Percentiles rank a stretch among this genome's conserved stretches.
phyloP scores from a whole-genome alignment of 2,329 filamentous ascomycete species.

The Calonectria fujianensis region DNA sequence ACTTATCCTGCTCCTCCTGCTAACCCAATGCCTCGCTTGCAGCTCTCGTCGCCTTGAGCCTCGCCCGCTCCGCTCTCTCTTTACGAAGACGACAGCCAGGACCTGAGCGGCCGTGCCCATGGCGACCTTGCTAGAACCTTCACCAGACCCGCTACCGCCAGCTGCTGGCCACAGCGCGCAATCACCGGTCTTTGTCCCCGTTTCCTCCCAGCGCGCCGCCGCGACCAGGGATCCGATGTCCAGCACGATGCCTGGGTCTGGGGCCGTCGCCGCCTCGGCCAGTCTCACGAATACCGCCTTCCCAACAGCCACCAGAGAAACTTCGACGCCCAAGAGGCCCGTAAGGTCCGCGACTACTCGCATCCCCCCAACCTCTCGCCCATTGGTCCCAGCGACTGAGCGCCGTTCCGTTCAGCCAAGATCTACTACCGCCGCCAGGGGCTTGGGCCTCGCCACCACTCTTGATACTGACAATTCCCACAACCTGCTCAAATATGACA shows the following conservation, averaged over 20 bases:
- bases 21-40: slow-evolving; percentile 53
- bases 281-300: slow-evolving; percentile 16
- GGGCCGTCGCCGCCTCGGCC: slow-evolving; percentile 36
- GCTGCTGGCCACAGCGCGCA: slow-evolving; percentile 56
- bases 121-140: slow-evolving; percentile 54
- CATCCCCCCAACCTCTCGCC: slow-evolving; percentile 56
- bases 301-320: slow-evolving; percentile 36
- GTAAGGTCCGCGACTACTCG: slow-evolving; percentile 48
- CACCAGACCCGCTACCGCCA: slow-evolving; percentile 53
- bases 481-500: slow-evolving; percentile 66
- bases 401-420: slow-evolving; percentile 66
- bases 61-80: slow-evolving; percentile 51
- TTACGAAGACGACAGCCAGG: slow-evolving; percentile 41
- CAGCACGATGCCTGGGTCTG: slow-evolving; percentile 46
- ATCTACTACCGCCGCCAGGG: slow-evolving; percentile 53
- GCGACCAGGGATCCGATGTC: slow-evolving; percentile 53
- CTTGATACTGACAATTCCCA: slow-evolving; percentile 67
- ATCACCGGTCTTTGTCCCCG: slow-evolving; percentile 46
- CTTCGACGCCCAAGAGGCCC: slow-evolving; percentile 47
- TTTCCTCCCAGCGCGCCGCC: slow-evolving; percentile 45
- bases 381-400: slow-evolving; percentile 68
- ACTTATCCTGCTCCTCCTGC: slow-evolving; percentile 41
- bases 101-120: slow-evolving; percentile 51
- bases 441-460: slow-evolving; percentile 57
- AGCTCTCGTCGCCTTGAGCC: slow-evolving; percentile 55